These are phyloP conservation scores for Cardamine resedifolia DNA, from an alignment of 345 rosid species.

Conservation along the genomic window DNA sequence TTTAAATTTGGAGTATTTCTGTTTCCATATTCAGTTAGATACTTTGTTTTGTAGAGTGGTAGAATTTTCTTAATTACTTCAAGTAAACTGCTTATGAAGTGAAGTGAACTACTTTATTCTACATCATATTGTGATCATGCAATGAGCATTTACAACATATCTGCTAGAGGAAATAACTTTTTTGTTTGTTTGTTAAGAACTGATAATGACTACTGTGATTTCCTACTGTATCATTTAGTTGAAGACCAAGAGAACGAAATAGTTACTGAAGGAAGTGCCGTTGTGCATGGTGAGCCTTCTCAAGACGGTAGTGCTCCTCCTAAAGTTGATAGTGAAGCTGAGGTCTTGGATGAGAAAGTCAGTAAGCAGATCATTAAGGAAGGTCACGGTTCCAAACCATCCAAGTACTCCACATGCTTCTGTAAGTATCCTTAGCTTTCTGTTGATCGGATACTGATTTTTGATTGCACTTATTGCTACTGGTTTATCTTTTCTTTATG, in stretches of 20 bases:
- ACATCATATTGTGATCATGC: not conserved
- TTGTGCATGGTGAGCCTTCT: conserved; percentile 59
- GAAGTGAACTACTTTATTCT: not conserved
- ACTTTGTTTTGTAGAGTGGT: not conserved
- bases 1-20: not conserved
- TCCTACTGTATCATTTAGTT: conserved; percentile 23
- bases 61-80: not conserved
- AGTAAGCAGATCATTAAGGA: conserved; percentile 65
- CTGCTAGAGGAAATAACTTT: not conserved
- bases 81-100: not conserved
- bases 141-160: not conserved
- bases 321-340: conserved; percentile 63
- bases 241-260: conserved; percentile 58
- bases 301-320: conserved; percentile 66
- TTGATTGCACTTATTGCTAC: not conserved
- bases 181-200: not conserved
- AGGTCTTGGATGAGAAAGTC: conserved; percentile 78
- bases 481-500: not conserved
- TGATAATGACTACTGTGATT: conserved; percentile 4
- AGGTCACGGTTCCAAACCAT: conserved; percentile 87
- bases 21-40: not conserved
- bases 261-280: conserved; percentile 54
- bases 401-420: conserved; percentile 91
- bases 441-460: not conserved
- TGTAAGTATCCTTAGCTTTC: conserved; percentile 48